Evolutionary conservation across 169 alveolate species (phyloP).

Genomic region (Plasmodium coatneyi): DNA sequence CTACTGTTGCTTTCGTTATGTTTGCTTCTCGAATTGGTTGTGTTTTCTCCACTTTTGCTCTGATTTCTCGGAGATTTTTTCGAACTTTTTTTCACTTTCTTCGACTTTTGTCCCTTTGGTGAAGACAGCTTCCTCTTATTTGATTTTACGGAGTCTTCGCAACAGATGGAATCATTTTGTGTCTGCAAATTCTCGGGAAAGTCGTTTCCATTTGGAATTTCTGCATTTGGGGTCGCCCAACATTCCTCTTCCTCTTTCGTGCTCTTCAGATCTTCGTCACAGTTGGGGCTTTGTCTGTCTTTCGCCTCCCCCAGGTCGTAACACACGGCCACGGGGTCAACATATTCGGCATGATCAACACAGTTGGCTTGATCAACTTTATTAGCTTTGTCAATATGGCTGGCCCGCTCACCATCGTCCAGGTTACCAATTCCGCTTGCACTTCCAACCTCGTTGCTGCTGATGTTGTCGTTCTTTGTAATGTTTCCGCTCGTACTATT

Average conservation of each 20-base stretch:
- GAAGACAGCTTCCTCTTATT: constrained; percentile 14
- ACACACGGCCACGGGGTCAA: not conserved
- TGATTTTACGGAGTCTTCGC: not conserved
- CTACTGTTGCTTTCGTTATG: constrained; percentile 28
- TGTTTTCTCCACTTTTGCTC: constrained; percentile 7
- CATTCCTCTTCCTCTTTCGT: not conserved
- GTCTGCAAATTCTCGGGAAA: not conserved
- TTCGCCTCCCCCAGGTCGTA: not conserved
- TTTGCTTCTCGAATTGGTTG: constrained; percentile 15
- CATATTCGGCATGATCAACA: not conserved
- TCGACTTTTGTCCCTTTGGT: constrained; percentile 15
- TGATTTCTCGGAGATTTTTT: not conserved
- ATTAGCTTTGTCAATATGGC: not conserved
- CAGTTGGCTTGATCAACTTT: not conserved
- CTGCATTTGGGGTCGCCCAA: not conserved
- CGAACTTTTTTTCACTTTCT: constrained; percentile 36
- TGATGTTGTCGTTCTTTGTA: not conserved
- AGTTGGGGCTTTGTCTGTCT: not conserved
- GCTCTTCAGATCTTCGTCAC: constrained; percentile 4
- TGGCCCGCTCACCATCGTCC: not conserved
- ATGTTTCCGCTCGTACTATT: not conserved
- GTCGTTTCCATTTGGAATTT: not conserved
- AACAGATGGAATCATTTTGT: not conserved
- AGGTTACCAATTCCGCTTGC: not conserved
- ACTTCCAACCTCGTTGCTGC: not conserved